Percentiles rank a stretch among this genome's conserved stretches.
phyloP scores from a whole-genome alignment of 2,329 filamentous ascomycete species.

The Phialophora verrucosa region DNA sequence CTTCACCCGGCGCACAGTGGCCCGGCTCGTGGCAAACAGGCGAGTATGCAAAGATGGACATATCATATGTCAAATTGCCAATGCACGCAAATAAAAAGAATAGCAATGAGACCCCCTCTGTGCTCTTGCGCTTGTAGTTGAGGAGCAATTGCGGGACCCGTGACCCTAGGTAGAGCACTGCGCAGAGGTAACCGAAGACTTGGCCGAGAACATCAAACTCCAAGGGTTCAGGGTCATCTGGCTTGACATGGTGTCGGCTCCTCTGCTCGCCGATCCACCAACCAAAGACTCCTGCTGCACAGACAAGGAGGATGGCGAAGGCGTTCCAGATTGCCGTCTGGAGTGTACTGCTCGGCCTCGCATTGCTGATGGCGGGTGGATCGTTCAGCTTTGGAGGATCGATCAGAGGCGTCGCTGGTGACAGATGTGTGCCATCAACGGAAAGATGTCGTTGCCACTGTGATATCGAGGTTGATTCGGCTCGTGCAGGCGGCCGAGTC shows the following conservation, averaged over 20 bases:
- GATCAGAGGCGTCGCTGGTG: constrained; percentile 80
- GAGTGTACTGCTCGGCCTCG: constrained; percentile 50
- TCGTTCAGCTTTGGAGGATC: constrained; percentile 51
- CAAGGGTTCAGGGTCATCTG: constrained; percentile 55
- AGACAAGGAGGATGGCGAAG: constrained; percentile 78
- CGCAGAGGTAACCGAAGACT: constrained; percentile 91
- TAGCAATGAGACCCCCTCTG: constrained; percentile 88
- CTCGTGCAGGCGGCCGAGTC: constrained; percentile 29
- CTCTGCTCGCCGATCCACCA: constrained; percentile 71
- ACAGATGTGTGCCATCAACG: constrained; percentile 71
- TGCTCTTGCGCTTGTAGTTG: constrained; percentile 90
- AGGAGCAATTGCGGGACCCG: constrained; percentile 88
- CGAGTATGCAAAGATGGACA: constrained; percentile 89
- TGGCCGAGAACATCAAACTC: constrained; percentile 80
- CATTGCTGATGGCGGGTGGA: constrained; percentile 40
- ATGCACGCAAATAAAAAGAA: constrained; percentile 98
- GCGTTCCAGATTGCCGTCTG: constrained; percentile 71
- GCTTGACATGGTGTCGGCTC: constrained; percentile 47
- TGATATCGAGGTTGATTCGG: constrained; percentile 26
- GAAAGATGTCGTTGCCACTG: constrained; percentile 56
- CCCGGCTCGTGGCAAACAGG: constrained; percentile 64
- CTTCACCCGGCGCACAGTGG: constrained; percentile 70
- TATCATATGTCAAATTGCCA: constrained; percentile 90
- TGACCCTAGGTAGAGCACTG: constrained; percentile 84
- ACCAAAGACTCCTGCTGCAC: constrained; percentile 78